Percentiles rank a stretch among this genome's conserved stretches.
Conservation (phyloP, 169 alveolate genomes). For the Ichthyophthirius multifiliis region DNA sequence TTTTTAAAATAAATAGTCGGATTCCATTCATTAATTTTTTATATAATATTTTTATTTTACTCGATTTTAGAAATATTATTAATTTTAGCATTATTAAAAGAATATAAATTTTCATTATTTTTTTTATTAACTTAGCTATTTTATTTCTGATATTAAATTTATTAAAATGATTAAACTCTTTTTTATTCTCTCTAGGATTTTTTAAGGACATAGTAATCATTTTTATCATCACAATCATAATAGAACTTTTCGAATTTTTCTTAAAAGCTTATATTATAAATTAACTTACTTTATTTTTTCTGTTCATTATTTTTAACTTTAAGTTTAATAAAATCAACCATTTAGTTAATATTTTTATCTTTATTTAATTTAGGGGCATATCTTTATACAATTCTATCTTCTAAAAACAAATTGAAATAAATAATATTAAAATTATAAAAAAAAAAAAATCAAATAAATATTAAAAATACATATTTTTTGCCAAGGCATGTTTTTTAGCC, state of each 20-base stretch:
- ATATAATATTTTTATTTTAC: too few species aligned
- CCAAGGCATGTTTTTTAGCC: conserved; percentile 55
- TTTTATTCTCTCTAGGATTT: too few species aligned
- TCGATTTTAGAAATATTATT: too few species aligned
- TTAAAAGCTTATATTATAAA: background rate
- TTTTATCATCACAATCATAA: background rate
- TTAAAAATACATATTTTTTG: conserved; percentile 23
- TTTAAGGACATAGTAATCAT: background rate
- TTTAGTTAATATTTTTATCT: too few species aligned
- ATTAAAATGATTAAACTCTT: too few species aligned
- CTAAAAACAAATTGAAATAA: background rate
- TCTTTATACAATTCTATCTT: background rate
- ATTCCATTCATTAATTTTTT: too few species aligned
- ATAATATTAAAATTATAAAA: too few species aligned
- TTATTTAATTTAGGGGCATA: background rate
- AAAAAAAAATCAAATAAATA: background rate
- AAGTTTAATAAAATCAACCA: background rate
- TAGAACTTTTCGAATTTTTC: background rate
- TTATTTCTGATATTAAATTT: too few species aligned
- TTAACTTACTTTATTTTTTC: background rate
- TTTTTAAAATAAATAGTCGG: too few species aligned
- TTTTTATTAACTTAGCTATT: too few species aligned
- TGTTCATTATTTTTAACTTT: background rate
- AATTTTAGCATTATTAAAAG: too few species aligned
- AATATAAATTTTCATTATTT: too few species aligned